Percentiles rank a stretch among this genome's conserved stretches.
These are phyloP conservation scores for Aspergillus fructus DNA, from an alignment of 2,329 filamentous ascomycete species.

Conservation along the genomic window DNA sequence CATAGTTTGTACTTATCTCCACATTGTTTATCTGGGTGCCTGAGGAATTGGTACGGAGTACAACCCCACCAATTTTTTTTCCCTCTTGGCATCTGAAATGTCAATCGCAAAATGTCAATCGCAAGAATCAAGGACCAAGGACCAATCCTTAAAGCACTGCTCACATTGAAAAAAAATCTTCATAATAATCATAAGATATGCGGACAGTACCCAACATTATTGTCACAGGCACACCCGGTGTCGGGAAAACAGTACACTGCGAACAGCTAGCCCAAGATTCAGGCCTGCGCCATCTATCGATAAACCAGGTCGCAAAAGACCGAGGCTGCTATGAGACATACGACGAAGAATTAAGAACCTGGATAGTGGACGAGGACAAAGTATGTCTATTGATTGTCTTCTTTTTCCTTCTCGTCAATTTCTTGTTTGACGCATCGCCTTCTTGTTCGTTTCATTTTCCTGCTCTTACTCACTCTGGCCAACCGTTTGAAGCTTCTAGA, in stretches of 20 bases:
- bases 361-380: constrained; percentile 97
- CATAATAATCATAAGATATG: constrained; percentile 25
- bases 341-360: constrained; percentile 80
- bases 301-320: constrained; percentile 92
- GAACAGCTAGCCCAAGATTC: constrained; percentile 75
- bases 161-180: background rate
- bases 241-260: constrained; percentile 92
- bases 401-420: background rate
- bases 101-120: background rate
- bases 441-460: background rate
- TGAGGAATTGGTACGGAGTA: constrained; percentile 15
- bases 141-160: background rate
- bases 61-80: constrained; percentile 21
- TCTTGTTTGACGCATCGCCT: background rate
- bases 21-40: constrained; percentile 9
- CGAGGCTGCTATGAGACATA: constrained; percentile 82
- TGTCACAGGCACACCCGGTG: constrained; percentile 90
- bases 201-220: constrained; percentile 75
- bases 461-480: constrained; percentile 12
- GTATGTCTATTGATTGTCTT: constrained; percentile 45
- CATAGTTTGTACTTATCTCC: no score
- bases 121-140: background rate
- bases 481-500: constrained; percentile 64
- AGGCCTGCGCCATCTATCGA: constrained; percentile 76
- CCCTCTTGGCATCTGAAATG: constrained; percentile 1